phyloP scores from a whole-genome alignment of 2,329 filamentous ascomycete species.

The Myotisia sp. region DNA sequence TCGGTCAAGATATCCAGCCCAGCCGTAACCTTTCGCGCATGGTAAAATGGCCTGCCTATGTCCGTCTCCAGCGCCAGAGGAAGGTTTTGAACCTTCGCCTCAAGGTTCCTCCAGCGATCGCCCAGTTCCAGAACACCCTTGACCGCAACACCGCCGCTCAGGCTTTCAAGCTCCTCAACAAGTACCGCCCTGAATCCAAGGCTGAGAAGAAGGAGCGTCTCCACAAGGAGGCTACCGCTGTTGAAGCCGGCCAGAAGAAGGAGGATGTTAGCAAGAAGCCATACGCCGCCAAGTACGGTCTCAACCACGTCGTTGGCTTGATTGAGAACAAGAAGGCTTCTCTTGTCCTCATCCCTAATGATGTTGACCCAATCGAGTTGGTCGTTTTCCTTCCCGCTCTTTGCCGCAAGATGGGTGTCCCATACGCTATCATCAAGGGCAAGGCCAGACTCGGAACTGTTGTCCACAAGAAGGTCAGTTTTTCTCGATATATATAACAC shows the following conservation, averaged over 20 bases:
- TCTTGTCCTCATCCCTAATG: conserved; percentile 95
- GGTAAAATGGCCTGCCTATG: conserved; percentile 99
- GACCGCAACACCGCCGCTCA: conserved; percentile 94
- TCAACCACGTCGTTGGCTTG: conserved; percentile 96
- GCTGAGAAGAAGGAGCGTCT: conserved; percentile 99
- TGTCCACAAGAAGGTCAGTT: conserved; percentile 90
- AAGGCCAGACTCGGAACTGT: conserved; percentile 98
- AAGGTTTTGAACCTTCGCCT: conserved; percentile 97
- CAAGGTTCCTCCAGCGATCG: conserved; percentile 93
- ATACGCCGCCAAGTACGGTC: conserved; percentile 97
- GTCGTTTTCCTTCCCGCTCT: conserved; percentile 98
- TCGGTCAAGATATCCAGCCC: conserved; percentile 97
- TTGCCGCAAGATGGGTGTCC: conserved; percentile 99
- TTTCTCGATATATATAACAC: background rate
- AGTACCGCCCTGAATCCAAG: conserved; percentile 99
- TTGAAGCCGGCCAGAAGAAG: conserved; percentile 99
- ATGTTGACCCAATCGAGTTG: conserved; percentile 98
- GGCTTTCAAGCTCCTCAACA: conserved; percentile 98
- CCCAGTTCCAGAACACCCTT: conserved; percentile 95
- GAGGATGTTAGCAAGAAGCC: conserved; percentile 99
- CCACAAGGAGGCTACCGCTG: conserved; percentile 91
- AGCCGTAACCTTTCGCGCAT: conserved; percentile 90
- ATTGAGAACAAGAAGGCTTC: conserved; percentile 99
- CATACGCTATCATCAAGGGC: conserved; percentile 98
- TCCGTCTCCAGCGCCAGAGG: conserved; percentile 87